A percentile compares a stretch with the other conserved stretches of the same genome.
These are phyloP conservation scores for Boletus bicolor DNA, from an alignment of 768 basidiomycete genomes.

Conservation along the genomic window DNA sequence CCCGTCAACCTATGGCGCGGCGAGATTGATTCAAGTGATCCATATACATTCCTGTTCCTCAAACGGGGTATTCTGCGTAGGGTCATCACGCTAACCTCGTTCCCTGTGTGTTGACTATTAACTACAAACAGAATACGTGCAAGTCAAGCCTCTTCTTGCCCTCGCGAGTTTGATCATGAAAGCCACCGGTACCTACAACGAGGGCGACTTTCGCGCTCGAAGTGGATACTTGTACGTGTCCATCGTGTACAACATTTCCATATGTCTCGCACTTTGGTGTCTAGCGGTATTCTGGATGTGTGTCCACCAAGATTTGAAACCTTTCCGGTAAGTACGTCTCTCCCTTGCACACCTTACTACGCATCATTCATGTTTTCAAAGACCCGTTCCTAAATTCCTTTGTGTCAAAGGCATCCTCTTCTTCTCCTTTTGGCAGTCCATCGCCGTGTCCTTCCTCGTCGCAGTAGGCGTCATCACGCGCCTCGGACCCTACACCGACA, in stretches of 20 bases:
- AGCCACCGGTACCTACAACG: slow-evolving; percentile 80
- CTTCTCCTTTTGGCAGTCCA: slow-evolving; percentile 98
- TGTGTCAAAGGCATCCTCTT: slow-evolving; percentile 98
- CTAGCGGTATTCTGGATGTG: slow-evolving; percentile 97
- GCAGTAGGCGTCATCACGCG: slow-evolving; percentile 70
- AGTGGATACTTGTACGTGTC: slow-evolving; percentile 93
- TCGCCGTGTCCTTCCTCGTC: slow-evolving; percentile 84
- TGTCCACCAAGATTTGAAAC: slow-evolving; percentile 82
- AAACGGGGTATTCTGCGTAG: slow-evolving; percentile 94
- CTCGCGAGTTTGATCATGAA: slow-evolving; percentile 83
- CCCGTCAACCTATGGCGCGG: slow-evolving; percentile 79
- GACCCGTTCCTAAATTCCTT: slow-evolving; percentile 94
- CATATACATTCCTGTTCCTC: slow-evolving; percentile 88
- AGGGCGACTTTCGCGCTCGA: slow-evolving; percentile 79
- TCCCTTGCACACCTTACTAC: neutral
- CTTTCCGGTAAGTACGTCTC: slow-evolving; percentile 61
- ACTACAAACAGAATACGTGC: slow-evolving; percentile 81
- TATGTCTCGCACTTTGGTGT: slow-evolving; percentile 80
- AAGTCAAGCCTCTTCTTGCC: slow-evolving; percentile 90
- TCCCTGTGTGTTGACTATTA: neutral
- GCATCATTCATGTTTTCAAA: slow-evolving; percentile 22
- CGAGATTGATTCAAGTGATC: slow-evolving; percentile 93
- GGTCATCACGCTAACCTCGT: slow-evolving; percentile 12
- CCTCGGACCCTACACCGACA: slow-evolving; percentile 85
- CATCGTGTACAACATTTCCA: slow-evolving; percentile 80